Percentiles rank a stretch among this genome's conserved stretches.
Conservation (phyloP, 306 rosid species). For the Pueraria montana region DNA sequence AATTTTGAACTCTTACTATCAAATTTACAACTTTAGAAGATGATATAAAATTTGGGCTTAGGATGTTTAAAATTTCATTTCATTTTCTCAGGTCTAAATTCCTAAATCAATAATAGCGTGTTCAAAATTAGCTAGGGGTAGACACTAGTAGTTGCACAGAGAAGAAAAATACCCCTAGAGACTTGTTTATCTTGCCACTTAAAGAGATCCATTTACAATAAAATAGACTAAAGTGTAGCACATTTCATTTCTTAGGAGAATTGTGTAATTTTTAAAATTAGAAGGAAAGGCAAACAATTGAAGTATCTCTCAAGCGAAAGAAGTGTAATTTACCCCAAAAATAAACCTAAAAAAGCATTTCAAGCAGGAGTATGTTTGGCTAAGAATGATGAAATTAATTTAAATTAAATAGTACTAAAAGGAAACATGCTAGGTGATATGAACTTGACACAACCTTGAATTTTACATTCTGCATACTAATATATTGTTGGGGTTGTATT, state of each 20-base stretch:
- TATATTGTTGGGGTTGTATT: too few species aligned
- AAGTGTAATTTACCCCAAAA: background rate
- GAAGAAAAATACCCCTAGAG: background rate
- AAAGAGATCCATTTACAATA: background rate
- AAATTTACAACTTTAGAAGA: background rate
- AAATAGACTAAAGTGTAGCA: background rate
- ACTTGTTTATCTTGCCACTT: background rate
- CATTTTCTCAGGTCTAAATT: background rate
- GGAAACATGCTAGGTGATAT: constrained; percentile 19
- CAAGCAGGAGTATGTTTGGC: background rate
- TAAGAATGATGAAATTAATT: background rate
- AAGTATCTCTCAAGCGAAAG: background rate
- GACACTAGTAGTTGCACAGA: background rate
- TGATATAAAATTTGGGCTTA: background rate
- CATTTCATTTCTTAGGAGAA: background rate
- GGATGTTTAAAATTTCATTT: background rate
- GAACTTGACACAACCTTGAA: background rate
- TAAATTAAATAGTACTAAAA: constrained; percentile 16
- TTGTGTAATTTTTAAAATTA: background rate
- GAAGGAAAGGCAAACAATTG: background rate
- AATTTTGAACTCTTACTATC: background rate
- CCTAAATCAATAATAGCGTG: background rate
- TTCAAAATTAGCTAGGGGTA: background rate
- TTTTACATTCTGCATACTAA: too few species aligned
- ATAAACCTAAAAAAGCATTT: constrained; percentile 14